Evolutionary conservation across 805 yeast genomes (phyloP).

Genomic region (Candida rishiriensis): DNA sequence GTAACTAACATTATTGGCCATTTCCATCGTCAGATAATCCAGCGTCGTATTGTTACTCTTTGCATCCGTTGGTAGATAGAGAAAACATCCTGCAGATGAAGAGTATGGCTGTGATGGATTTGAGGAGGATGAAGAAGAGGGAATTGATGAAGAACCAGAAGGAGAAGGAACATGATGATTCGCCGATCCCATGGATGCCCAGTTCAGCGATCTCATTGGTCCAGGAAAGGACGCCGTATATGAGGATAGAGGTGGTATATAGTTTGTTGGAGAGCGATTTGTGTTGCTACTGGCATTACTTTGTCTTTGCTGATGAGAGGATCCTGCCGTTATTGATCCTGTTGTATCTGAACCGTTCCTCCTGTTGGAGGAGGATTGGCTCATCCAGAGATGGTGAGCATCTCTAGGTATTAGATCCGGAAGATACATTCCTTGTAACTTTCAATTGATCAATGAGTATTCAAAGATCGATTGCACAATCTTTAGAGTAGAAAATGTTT

Average conservation of each 20-base stretch:
- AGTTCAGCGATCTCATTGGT: constrained; percentile 14
- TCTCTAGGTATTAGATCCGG: constrained; percentile 44
- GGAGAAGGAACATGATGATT: background rate
- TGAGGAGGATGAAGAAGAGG: constrained; percentile 15
- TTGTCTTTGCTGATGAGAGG: background rate
- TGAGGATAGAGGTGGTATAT: constrained; percentile 52
- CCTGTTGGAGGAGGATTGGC: constrained; percentile 8
- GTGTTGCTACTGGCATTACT: background rate
- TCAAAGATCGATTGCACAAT: too few relatives aligned
- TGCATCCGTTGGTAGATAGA: constrained; percentile 17
- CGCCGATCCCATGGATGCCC: too few relatives aligned
- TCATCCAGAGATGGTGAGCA: constrained; percentile 42
- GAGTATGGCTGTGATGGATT: constrained; percentile 18
- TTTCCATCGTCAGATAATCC: constrained; percentile 17
- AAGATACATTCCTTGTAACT: constrained; percentile 35
- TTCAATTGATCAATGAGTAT: background rate
- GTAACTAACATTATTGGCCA: constrained; percentile 21
- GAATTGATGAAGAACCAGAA: constrained; percentile 16
- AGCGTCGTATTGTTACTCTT: constrained; percentile 11
- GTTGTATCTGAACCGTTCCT: too few relatives aligned
- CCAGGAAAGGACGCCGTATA: constrained; percentile 46
- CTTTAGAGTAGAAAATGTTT: too few relatives aligned
- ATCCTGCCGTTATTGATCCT: too few relatives aligned
- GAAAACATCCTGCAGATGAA: constrained; percentile 10
- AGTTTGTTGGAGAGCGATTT: constrained; percentile 9